Evolutionary conservation across 495 filamentous ascomycete species (phyloP), one percentile per base, ranked within the genome.

Genomic region (Daldinia vernicosa): DNA sequence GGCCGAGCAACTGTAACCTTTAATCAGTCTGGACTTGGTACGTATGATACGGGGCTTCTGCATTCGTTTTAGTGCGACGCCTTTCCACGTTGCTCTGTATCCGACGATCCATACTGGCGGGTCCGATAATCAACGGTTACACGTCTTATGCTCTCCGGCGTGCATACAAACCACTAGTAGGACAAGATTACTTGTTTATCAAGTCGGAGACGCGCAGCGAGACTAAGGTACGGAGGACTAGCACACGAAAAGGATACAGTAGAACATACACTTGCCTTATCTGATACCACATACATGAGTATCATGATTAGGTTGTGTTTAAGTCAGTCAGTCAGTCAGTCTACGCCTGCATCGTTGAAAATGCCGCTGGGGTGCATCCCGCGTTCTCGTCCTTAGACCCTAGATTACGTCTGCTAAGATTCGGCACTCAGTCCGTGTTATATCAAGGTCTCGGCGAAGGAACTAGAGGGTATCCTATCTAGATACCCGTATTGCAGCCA

Each of bases 1-100:
- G 64, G 60, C 69, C 69, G 54, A 67, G 63, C 61, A 50, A 62
- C 37, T 66, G 32, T 27, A 7, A 6, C 40, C 55, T 55, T 58
- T n/a, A n/a, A n/a, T n/a, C 33, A n/a, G 11, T 45, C 39, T 55
- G 28, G 32, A 53, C 22, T 11, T 60, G 50, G 47, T 65, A 37
- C 8, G 50, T 55, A 62, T 43, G 52, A 56, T 62, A 37, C 22
- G 58, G 37, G 66, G 54, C 69, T 67, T 56, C 50, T 64, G 30
- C 39, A 51, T 64, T 57, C 45, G 60, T 58, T 51, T 51, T 45
- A 52, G 55, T 45, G 63, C 32, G n/a, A 43, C 40, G 33, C 52
- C 56, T 24, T 69, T 69, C 66, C 62, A 69, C 62, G 62, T 69
- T 69, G 51, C 52, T 54, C 43, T 58, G 45, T 56, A 45, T 63